phyloP scores from a whole-genome alignment of 1,284 basidiomycete genomes.

The Blastosporella zonata region DNA sequence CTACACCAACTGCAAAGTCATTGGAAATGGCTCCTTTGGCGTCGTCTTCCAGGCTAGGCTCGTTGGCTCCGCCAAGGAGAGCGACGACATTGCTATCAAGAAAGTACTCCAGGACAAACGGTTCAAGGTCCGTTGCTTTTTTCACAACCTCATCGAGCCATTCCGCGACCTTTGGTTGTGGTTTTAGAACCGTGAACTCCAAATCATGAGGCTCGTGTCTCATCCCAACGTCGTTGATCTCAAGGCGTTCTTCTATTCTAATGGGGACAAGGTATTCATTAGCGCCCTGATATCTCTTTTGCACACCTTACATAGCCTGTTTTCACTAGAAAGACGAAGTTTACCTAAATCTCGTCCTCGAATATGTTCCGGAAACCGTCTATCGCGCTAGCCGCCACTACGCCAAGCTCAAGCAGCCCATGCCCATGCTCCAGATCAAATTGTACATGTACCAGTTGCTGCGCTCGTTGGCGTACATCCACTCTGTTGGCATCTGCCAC shows the following conservation, averaged over 20 bases:
- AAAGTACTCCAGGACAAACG: slow-evolving; percentile 99
- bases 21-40: slow-evolving; percentile 98
- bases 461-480: slow-evolving; percentile 96
- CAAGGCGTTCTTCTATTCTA: slow-evolving; percentile 98
- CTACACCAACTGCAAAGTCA: slow-evolving; percentile 98
- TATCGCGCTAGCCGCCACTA: slow-evolving; percentile 99
- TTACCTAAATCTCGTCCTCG: slow-evolving; percentile 97
- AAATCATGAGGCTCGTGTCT: slow-evolving; percentile 97
- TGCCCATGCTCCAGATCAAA: slow-evolving; percentile 99
- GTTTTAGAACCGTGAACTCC: slow-evolving; percentile 93
- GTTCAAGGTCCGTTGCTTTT: slow-evolving; percentile 81
- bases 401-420: slow-evolving; percentile 99
- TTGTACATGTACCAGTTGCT: slow-evolving; percentile 97
- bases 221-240: slow-evolving; percentile 99
- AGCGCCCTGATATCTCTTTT: slow-evolving; percentile 12
- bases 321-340: slow-evolving; percentile 92
- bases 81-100: slow-evolving; percentile 97
- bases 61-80: slow-evolving; percentile 56
- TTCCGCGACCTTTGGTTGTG: slow-evolving; percentile 15
- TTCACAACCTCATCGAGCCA: slow-evolving; percentile 13
- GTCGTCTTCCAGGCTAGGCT: slow-evolving; percentile 93
- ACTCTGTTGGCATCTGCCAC: slow-evolving; percentile 96
- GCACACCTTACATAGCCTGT: slow-evolving; percentile 17
- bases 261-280: slow-evolving; percentile 87
- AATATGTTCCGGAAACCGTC: slow-evolving; percentile 99